phyloP scores from a whole-genome alignment of 805 yeast species.

The Candida wancherniae region DNA sequence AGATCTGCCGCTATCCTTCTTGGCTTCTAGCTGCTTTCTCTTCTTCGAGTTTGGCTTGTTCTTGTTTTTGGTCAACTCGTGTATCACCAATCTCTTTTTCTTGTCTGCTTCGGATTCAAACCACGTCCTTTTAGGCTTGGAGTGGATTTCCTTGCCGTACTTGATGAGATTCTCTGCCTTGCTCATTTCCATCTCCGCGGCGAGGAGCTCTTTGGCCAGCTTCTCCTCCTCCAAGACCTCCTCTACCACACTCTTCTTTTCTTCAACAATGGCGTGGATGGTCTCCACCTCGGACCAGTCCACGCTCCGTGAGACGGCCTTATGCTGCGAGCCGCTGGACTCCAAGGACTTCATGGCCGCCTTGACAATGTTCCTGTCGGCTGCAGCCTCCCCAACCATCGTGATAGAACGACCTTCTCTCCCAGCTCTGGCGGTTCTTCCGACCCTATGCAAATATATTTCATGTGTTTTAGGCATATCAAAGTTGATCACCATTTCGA shows the following conservation, averaged over 20 bases:
- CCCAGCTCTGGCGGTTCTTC: conserved; percentile 99
- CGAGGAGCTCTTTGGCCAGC: conserved; percentile 75
- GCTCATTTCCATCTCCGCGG: conserved; percentile 85
- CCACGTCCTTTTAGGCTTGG: conserved; percentile 97
- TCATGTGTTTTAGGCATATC: conserved; percentile 95
- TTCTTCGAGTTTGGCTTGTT: conserved; percentile 61
- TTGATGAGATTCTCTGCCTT: conserved; percentile 82
- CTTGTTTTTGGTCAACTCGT: conserved; percentile 43
- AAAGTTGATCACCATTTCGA: conserved; percentile 88
- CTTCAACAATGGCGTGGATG: conserved; percentile 55
- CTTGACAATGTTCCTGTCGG: conserved; percentile 86
- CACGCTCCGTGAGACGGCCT: conserved; percentile 85
- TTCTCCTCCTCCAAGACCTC: conserved; percentile 87
- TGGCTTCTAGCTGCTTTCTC: conserved; percentile 64
- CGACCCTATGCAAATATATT: conserved; percentile 92
- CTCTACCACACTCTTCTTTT: conserved; percentile 55
- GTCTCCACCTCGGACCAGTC: conserved; percentile 83
- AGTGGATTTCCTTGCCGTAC: conserved; percentile 73
- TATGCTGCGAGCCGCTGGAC: conserved; percentile 29
- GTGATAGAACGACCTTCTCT: conserved; percentile 91
- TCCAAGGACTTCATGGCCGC: conserved; percentile 72
- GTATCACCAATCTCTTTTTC: conserved; percentile 35
- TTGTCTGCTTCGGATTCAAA: conserved; percentile 64
- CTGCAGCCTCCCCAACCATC: conserved; percentile 87
- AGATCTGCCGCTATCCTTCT: conserved; percentile 49